phyloP scores from a whole-genome alignment of 176 grass and related monocot genomes.

The Thinopyrum elongatum region DNA sequence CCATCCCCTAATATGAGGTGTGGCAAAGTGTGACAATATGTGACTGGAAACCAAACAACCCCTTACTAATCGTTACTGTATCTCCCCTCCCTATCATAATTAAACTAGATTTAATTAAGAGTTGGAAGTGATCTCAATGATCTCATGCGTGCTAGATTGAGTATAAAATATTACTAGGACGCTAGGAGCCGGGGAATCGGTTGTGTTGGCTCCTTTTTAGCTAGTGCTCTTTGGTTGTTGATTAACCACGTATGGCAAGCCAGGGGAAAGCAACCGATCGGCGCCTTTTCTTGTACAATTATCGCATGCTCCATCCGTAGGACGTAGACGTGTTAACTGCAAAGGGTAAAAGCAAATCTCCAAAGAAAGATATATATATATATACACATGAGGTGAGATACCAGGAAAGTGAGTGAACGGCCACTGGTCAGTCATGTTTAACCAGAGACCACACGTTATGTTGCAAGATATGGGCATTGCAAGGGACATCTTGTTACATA shows the following conservation, averaged over 20 bases:
- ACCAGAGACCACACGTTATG: neutral
- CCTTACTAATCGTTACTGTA: too few relatives aligned
- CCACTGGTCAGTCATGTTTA: neutral
- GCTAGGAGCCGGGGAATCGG: neutral
- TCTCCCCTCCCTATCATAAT: neutral
- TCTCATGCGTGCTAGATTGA: neutral
- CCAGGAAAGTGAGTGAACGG: neutral
- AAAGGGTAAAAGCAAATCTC: neutral
- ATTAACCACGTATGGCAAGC: neutral
- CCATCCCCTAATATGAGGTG: too few relatives aligned
- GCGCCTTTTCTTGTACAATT: neutral
- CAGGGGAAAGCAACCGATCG: neutral
- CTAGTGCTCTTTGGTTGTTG: neutral
- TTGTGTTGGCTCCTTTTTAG: neutral
- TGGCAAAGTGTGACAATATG: too few relatives aligned
- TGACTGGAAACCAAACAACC: too few relatives aligned
- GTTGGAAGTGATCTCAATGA: neutral
- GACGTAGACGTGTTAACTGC: neutral
- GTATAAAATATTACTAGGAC: neutral
- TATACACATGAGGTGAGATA: neutral
- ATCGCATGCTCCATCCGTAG: neutral
- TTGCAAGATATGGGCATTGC: neutral
- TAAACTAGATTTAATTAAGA: neutral
- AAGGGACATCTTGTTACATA: neutral
- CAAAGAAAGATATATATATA: neutral